A percentile compares a stretch with the other conserved stretches of the same genome.
Conservation (phyloP, 2,329 filamentous ascomycete species). For the Akanthomyces uredinophilus region DNA sequence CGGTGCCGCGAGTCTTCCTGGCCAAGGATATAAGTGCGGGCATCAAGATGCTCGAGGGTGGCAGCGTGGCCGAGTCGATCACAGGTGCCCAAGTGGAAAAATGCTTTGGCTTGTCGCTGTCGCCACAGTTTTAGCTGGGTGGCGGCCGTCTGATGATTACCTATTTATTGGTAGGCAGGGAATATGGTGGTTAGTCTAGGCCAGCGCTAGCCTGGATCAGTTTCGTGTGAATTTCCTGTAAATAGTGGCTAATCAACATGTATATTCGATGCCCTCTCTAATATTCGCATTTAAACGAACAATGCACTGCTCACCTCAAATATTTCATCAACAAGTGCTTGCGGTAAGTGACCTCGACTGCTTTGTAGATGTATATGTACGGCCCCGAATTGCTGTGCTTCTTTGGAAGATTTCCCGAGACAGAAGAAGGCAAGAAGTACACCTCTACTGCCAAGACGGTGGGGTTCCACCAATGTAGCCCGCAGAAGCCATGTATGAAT, state of each 20-base stretch:
- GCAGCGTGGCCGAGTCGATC: slow-evolving; percentile 22
- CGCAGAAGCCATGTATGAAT: background rate
- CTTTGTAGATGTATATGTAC: no score
- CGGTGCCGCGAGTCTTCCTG: slow-evolving; percentile 25
- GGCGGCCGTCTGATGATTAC: background rate
- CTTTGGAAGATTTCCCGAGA: no score
- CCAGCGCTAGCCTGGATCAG: no score
- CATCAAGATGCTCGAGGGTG: slow-evolving; percentile 20
- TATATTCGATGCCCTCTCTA: no score
- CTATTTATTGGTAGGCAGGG: background rate
- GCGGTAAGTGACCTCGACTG: no score
- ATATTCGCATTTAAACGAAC: no score
- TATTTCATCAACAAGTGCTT: no score
- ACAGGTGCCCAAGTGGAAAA: slow-evolving; percentile 24
- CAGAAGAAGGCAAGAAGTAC: background rate
- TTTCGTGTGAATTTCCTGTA: background rate
- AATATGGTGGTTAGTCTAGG: background rate
- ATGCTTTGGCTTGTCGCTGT: slow-evolving; percentile 7
- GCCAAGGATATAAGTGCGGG: slow-evolving; percentile 22
- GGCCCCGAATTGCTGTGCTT: background rate
- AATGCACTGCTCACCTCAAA: no score
- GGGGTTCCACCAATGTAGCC: background rate
- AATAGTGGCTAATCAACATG: no score
- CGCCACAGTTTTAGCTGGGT: background rate
- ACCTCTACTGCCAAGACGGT: background rate